These are phyloP conservation scores for Triadica sebifera DNA, from an alignment of 345 rosid genomes.

Conservation along the genomic window DNA sequence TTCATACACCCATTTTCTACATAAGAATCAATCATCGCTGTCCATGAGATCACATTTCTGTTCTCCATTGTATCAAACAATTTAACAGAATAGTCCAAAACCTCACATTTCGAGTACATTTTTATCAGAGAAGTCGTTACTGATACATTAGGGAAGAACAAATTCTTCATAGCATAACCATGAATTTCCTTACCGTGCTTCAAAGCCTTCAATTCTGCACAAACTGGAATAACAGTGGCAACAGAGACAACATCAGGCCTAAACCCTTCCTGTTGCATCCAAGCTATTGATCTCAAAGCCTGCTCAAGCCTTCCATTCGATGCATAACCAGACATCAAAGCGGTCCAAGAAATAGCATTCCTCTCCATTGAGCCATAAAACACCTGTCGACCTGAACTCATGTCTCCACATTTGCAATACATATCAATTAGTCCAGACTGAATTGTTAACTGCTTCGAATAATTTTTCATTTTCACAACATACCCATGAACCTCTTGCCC, in stretches of 20 bases:
- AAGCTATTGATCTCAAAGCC: constrained; percentile 75
- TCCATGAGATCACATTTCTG: constrained; percentile 29
- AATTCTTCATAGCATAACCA: constrained; percentile 69
- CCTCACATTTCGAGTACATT: constrained; percentile 76
- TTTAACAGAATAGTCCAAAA: constrained; percentile 48
- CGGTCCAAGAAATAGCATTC: constrained; percentile 82
- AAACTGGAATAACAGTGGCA: constrained; percentile 79
- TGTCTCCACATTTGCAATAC: constrained; percentile 81
- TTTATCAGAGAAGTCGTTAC: constrained; percentile 67
- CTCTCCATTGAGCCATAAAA: constrained; percentile 64
- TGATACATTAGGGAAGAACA: constrained; percentile 70
- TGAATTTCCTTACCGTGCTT: constrained; percentile 81
- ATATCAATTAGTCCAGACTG: constrained; percentile 79
- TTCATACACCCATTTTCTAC: constrained; percentile 36
- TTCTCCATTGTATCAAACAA: constrained; percentile 45
- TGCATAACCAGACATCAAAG: constrained; percentile 75
- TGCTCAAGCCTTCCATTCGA: constrained; percentile 74
- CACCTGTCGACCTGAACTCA: constrained; percentile 62
- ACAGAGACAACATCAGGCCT: constrained; percentile 72
- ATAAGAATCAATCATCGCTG: constrained; percentile 49
- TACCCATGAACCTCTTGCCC: constrained; percentile 79
- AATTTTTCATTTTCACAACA: constrained; percentile 50
- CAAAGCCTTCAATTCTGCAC: constrained; percentile 58
- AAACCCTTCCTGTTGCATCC: constrained; percentile 96
- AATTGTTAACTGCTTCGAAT: constrained; percentile 45